Evolutionary conservation across 176 grass and related monocot species (phyloP).

Genomic region (Tuctoria greenei): DNA sequence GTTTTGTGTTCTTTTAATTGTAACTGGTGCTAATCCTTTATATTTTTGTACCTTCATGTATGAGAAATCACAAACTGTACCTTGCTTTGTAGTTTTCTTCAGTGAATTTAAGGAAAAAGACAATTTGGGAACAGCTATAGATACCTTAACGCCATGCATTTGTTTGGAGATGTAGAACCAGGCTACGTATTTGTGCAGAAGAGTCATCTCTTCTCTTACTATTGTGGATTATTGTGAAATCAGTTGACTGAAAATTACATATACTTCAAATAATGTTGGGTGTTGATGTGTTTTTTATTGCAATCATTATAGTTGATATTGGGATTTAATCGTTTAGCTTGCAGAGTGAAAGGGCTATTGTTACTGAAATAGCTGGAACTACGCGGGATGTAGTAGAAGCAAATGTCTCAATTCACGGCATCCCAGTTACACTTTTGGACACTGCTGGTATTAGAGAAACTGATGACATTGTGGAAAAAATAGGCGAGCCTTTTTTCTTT

Average conservation of each 20-base stretch:
- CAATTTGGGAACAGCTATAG: background rate
- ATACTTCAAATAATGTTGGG: slow-evolving; percentile 13
- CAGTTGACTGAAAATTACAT: background rate
- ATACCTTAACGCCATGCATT: background rate
- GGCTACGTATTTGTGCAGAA: too few relatives aligned
- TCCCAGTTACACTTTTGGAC: slow-evolving; percentile 87
- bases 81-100: background rate
- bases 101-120: background rate
- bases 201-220: too few relatives aligned
- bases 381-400: slow-evolving; percentile 94
- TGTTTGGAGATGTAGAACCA: too few relatives aligned
- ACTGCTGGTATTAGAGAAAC: slow-evolving; percentile 95
- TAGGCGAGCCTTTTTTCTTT: too few relatives aligned
- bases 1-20: background rate
- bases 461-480: slow-evolving; percentile 86
- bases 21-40: background rate
- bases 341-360: too few relatives aligned
- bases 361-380: too few relatives aligned
- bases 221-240: slow-evolving; percentile 10
- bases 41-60: slow-evolving; percentile 13
- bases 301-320: slow-evolving; percentile 52
- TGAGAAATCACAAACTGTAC: background rate
- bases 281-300: background rate
- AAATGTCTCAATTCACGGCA: slow-evolving; percentile 68
- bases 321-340: slow-evolving; percentile 75